phyloP scores from a whole-genome alignment of 768 basidiomycete species.

The Saitozyma sp. region DNA sequence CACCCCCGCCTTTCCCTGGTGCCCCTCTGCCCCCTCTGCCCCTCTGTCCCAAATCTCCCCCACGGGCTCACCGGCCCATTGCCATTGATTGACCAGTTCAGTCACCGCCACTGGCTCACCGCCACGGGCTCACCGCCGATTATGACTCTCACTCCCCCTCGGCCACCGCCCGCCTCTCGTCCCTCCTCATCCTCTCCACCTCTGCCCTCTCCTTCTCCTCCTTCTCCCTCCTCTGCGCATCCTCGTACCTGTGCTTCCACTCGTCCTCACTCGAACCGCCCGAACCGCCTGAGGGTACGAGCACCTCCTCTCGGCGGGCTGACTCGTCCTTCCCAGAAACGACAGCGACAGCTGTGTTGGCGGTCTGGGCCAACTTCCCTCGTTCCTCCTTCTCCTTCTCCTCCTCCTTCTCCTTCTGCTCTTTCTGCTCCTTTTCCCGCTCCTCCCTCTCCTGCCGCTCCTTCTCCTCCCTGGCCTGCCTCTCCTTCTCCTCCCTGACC shows the following conservation, averaged over 20 bases:
- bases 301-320: no score
- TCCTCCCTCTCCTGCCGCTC: conserved; percentile 13
- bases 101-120: no score
- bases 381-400: conserved; percentile 18
- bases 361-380: background rate
- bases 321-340: no score
- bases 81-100: no score
- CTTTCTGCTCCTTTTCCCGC: conserved; percentile 6
- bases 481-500: conserved; percentile 56
- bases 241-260: conserved; percentile 27
- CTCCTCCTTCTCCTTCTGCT: conserved; percentile 18
- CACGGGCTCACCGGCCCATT: no score
- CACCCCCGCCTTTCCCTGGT: no score
- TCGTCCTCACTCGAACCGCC: background rate
- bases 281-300: background rate
- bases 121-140: no score
- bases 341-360: background rate
- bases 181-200: conserved; percentile 24
- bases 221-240: conserved; percentile 28
- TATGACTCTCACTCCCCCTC: conserved; percentile 6
- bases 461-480: conserved; percentile 32
- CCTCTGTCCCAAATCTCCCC: no score
- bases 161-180: conserved; percentile 26
- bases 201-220: conserved; percentile 32
- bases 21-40: no score